Evolutionary conservation across 176 grass and related monocot genomes (phyloP), one percentile per base, ranked within the genome.

Genomic region (Pharus latifolius): DNA sequence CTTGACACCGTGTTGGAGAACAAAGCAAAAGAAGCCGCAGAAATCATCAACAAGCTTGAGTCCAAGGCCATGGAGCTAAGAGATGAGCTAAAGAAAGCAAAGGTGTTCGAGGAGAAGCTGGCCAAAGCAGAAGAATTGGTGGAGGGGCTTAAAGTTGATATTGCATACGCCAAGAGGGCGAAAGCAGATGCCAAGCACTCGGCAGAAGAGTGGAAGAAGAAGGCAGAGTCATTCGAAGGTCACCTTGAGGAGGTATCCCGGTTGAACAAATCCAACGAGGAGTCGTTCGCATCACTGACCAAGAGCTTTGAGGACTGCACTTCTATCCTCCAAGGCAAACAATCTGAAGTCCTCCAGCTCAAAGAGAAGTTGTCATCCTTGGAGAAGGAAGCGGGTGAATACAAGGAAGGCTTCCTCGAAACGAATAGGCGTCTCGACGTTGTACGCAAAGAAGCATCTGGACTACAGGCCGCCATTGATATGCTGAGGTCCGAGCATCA

Each of bases 81-180:
- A 67, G 67, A 50, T 0, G 80, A 83, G 60, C 69, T 88, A 8
- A 59, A 67, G 29, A 83, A 56, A 60, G 77, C 85, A 49, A 87
- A 56, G 77, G 75, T 32, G 27, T 49, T 67, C 2, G 76, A 76
- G 80, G 63, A 78, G 52, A 88, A 85, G 67, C 82, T 88, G 4
- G 32, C 12, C 46, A 43, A 52, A 56, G 58, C 73, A 75, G 85
- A 73, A 28, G 24, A 62, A 45, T 19, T 65, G 11, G 33, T 70
- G 3, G 65, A 92, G 41, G 82, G 65, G 32, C 85, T 96, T 73
- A 87, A 18, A 34, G 65, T 84, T 28, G 82, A 96, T 68, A 57
- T 91, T 13, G 80, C 78, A 17, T 79, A 82, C 69, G 73, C 82
- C 16, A 96, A 84, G 80, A 59, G 80, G 31, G 77, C 77, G 8